Base-by-base conservation (phyloP, 306 rosid species). In the Castanea sativa region DNA sequence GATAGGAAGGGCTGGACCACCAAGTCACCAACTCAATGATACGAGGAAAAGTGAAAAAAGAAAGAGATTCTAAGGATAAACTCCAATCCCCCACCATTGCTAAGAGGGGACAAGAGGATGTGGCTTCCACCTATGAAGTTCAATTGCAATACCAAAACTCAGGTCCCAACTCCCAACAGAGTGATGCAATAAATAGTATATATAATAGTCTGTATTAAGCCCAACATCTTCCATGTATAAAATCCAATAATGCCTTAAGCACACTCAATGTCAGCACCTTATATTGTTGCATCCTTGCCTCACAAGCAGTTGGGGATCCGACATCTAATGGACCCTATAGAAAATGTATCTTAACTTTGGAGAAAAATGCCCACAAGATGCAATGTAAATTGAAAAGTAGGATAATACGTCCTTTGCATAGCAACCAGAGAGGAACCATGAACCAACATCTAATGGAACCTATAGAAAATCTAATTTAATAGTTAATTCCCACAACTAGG, bases 61-160 rank as follows among this genome's bases (percentile, higher is more conserved):
- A 69, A 73, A 55, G 84, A 51, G 85, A 85, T 78, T 73, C 53
- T 71, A 76, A 83, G 69, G 78, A 79, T 78, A 79, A 56, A 41
- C 76, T 78, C 59, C 65, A 80, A 73, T 55, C 78, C 65, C 74
- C 82, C 76, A 78, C 78, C 80, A 53, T 49, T 49, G 75, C 53
- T 71, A 13, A 4, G 80, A 23, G 91, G 89, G 74, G 78, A 74
- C 87, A 81, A 12, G 71, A 76, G 78, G 85, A 83, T 81, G 82
- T 84, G 88, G 82, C 86, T 75, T 83, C 80, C 86, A 85, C 80
- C 78, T 70, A 75, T 6, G 61, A 73, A 69, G 75, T 76, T 85
- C 29, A 25, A 81, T 78, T 6, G 65, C 81, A 56, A 73, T 72
- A 74, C 76, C 83, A 60, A 82, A 71, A 68, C 63, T 61, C 61